Percentiles rank a stretch among this genome's conserved stretches.
Conservation (phyloP, 352 stramenopile species). For the Phytophthora citrophthora region DNA sequence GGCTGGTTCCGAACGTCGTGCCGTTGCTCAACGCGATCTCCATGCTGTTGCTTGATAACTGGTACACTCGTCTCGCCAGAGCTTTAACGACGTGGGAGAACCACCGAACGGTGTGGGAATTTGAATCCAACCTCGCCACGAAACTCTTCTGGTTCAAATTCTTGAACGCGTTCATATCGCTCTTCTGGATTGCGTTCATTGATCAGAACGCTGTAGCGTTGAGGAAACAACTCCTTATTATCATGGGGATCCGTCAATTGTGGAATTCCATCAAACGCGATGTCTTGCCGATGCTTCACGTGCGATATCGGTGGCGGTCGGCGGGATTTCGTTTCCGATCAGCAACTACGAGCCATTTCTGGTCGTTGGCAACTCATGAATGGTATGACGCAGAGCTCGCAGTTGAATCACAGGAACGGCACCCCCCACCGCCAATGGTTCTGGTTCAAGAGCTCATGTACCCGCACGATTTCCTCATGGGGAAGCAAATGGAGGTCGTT, state of each 20-base stretch:
- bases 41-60: constrained; percentile 77
- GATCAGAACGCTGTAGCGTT: constrained; percentile 54
- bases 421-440: constrained; percentile 50
- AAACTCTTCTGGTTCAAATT: constrained; percentile 89
- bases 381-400: constrained; percentile 63
- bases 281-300: constrained; percentile 57
- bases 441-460: constrained; percentile 79
- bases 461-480: constrained; percentile 70
- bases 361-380: constrained; percentile 43
- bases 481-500: constrained; percentile 82
- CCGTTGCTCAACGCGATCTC: constrained; percentile 68
- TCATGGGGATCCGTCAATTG: constrained; percentile 75
- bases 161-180: constrained; percentile 82
- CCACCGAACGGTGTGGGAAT: constrained; percentile 79
- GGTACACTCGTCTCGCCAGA: constrained; percentile 71
- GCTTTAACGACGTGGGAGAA: constrained; percentile 78
- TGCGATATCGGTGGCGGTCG: constrained; percentile 49
- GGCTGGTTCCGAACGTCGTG: constrained; percentile 60
- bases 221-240: constrained; percentile 70
- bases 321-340: constrained; percentile 47
- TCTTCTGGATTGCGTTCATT: constrained; percentile 83
- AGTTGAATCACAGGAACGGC: background rate
- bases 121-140: constrained; percentile 75
- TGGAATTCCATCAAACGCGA: constrained; percentile 67
- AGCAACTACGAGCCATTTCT: constrained; percentile 16